Base-by-base conservation (phyloP, 1,284 basidiomycete genomes). In the Cutaneotrichosporon cavernicola region DNA sequence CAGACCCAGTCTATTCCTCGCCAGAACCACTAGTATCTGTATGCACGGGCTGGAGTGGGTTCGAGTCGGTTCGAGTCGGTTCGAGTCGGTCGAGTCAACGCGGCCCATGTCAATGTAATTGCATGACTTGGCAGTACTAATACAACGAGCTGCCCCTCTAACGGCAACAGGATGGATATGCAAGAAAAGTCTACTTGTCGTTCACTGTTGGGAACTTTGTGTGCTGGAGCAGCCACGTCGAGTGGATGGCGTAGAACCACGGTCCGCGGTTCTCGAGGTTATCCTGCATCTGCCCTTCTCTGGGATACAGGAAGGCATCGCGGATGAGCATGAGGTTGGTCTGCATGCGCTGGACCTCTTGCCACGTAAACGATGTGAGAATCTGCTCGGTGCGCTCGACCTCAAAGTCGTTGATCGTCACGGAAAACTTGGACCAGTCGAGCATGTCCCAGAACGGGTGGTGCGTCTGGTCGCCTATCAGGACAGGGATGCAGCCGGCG, bases 401-500 rank as follows among this genome's bases (percentile, higher is more conserved):
- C 4, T 79, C 71, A 51, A 65, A 67, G 36, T 79, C 74, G 26
- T 69, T 66, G 22, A 81, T 69, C n/a, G 65, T 63, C 30, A 81
- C 67, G 11, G 74, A 74, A 62, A 81, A 75, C 56, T 73, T 73
- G 32, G 72, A 70, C 71, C 78, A 81, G 66, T 80, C 79, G 63
- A 81, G 70, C 60, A 79, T 67, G 64, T 77, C 74, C 65, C 75
- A 77, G 68, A 77, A 81, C 9, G 77, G 75, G 63, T 73, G 72
- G 59, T 77, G 72, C 31, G 60, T 61, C 40, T 72, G 70, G 63
- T 80, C 76, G 55, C 73, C 74, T 36, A 81, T 64, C 31, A 80
- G 70, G 16, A 79, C 79, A 13, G 80, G 80, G 52, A 81, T 81
- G 65, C 80, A 81, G 38, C 80, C 80, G 57, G 77, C 75, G 62